Conservation (phyloP, 805 yeast species). For the Candida xyloterini region DNA sequence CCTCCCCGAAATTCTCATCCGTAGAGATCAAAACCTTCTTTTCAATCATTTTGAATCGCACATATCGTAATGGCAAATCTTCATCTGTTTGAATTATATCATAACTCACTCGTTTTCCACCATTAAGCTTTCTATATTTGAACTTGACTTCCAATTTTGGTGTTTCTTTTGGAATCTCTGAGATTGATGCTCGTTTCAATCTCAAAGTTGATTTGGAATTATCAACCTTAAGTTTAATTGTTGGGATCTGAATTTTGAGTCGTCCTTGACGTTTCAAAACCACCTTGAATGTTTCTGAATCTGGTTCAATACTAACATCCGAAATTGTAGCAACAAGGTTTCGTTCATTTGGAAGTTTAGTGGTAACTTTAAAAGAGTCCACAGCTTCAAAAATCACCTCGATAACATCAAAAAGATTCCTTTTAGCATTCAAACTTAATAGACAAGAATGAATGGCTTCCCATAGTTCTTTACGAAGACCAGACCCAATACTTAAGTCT, state of each 20-base stretch:
- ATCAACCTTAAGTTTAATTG: slow-evolving; percentile 26
- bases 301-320: slow-evolving; percentile 16
- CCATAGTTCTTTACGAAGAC: slow-evolving; percentile 66
- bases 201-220: slow-evolving; percentile 14
- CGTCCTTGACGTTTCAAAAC: slow-evolving; percentile 57
- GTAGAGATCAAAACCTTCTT: slow-evolving; percentile 27
- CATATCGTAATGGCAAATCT: slow-evolving; percentile 33
- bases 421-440: slow-evolving; percentile 54
- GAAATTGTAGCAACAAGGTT: slow-evolving; percentile 57
- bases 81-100: slow-evolving; percentile 21
- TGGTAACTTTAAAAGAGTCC: slow-evolving; percentile 57
- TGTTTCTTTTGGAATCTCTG: slow-evolving; percentile 1
- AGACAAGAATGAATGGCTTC: slow-evolving; percentile 59
- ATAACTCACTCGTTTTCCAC: slow-evolving; percentile 16
- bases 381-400: slow-evolving; percentile 62
- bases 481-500: slow-evolving; percentile 53
- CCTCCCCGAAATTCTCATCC: slow-evolving; percentile 23
- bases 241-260: slow-evolving; percentile 48
- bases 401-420: slow-evolving; percentile 61
- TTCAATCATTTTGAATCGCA: slow-evolving; percentile 29
- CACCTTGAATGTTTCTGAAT: slow-evolving; percentile 43
- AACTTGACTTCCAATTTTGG: slow-evolving; percentile 16
- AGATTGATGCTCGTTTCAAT: slow-evolving; percentile 13
- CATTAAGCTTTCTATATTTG: slow-evolving; percentile 12
- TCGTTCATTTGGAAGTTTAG: slow-evolving; percentile 67